Evolutionary conservation across 352 stramenopile genomes (phyloP).

Genomic region (Sclerospora graminicola): DNA sequence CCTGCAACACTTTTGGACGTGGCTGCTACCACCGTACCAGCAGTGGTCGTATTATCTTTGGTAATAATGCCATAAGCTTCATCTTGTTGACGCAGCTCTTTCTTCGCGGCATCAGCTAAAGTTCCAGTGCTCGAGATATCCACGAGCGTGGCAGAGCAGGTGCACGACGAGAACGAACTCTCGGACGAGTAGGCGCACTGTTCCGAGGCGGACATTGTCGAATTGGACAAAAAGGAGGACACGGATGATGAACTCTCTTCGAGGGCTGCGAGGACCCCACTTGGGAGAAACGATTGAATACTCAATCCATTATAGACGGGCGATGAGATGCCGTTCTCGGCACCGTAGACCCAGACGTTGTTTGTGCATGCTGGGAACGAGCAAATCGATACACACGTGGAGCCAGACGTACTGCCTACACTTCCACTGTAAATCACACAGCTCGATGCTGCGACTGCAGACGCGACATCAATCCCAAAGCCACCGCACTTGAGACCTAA

Average conservation of each 20-base stretch:
- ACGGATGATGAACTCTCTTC: conserved; percentile 28
- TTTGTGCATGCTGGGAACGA: conserved; percentile 61
- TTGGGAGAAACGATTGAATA: conserved; percentile 47
- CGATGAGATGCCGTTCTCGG: conserved; percentile 50
- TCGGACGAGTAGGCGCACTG: conserved; percentile 58
- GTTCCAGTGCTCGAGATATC: conserved; percentile 26
- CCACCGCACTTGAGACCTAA: conserved; percentile 52
- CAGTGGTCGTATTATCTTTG: conserved; percentile 45
- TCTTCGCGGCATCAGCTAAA: conserved; percentile 42
- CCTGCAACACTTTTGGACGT: conserved; percentile 61
- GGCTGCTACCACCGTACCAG: conserved; percentile 45
- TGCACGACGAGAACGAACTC: conserved; percentile 52
- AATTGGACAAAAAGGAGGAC: conserved; percentile 43
- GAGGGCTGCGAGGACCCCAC: conserved; percentile 32
- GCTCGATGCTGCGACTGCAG: conserved; percentile 34
- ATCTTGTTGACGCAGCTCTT: conserved; percentile 40
- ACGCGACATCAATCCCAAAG: conserved; percentile 33
- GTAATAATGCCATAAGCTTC: conserved; percentile 45
- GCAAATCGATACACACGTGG: conserved; percentile 70
- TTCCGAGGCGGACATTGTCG: conserved; percentile 41
- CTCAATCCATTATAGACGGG: conserved; percentile 44
- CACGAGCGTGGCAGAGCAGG: conserved; percentile 48
- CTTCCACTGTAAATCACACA: conserved; percentile 77
- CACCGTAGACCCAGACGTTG: conserved; percentile 47
- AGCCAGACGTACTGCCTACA: conserved; percentile 31